Evolutionary conservation across 2,329 filamentous ascomycete genomes (phyloP).

Genomic region (Microdochium trichocladiopsis): DNA sequence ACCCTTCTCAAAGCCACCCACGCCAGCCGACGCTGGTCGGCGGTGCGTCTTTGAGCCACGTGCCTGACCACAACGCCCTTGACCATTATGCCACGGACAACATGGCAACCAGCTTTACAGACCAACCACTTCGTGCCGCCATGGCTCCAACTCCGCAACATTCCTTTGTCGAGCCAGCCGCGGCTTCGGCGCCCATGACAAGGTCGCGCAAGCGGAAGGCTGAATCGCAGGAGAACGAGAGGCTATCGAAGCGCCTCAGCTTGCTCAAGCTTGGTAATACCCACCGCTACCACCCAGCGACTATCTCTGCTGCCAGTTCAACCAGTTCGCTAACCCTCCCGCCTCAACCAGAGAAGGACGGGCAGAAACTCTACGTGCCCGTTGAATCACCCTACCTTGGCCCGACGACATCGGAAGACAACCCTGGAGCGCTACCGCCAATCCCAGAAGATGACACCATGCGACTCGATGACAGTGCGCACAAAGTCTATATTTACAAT

Average conservation of each 20-base stretch:
- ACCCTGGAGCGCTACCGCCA: conserved; percentile 8
- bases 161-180: conserved; percentile 1
- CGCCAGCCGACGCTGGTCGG: not conserved
- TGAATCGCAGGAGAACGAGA: conserved; percentile 56
- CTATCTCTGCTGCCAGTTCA: conserved; percentile 8
- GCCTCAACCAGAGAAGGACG: conserved; percentile 33
- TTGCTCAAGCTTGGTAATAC: conserved; percentile 70
- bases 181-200: conserved; percentile 2
- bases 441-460: conserved; percentile 52
- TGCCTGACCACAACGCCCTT: not conserved
- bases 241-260: conserved; percentile 78
- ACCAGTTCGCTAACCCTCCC: conserved; percentile 6
- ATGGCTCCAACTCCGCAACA: conserved; percentile 1
- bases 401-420: conserved; percentile 5
- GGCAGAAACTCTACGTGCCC: conserved; percentile 58
- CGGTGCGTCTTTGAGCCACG: not conserved
- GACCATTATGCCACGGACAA: not conserved
- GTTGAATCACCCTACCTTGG: conserved; percentile 40
- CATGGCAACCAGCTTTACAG: not conserved
- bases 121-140: not conserved
- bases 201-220: conserved; percentile 48
- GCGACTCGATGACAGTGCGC: conserved; percentile 78
- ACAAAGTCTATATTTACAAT: conserved; percentile 87
- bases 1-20: not conserved
- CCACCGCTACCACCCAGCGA: not conserved